Base-by-base conservation (phyloP, 306 rosid genomes). In the Lablab purpureus region DNA sequence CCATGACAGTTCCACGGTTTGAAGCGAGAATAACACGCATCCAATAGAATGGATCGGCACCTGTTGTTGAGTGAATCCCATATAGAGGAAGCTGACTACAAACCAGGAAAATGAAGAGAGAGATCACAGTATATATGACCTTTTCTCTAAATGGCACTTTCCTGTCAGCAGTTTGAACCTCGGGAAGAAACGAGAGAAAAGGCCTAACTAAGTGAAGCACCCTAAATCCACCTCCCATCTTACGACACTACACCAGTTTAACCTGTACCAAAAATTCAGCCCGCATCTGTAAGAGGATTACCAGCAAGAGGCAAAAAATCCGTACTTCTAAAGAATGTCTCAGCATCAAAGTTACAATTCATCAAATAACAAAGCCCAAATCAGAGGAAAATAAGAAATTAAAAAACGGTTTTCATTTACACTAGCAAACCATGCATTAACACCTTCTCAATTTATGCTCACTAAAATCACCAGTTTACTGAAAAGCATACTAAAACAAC, bases 1-100 rank as follows among this genome's bases (percentile, higher is more conserved):
- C 98, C 98, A 94, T 94, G 32, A 94, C 98, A 22, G 98, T 94
- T 65, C 98, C 98, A 30, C 97, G 94, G 67, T 89, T 94, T 1
- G 97, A 94, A 72, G 98, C 98, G 21, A 94, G 98, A 51, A 94
- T 94, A 50, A 89, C 96, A 79, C 97, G 94, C 97, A 94, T 94
- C 98, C 98, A 94, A 66, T 92, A 94, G 85, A 94, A 94, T 18
- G 98, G 97, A 90, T 94, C 98, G 0, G 98, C 97, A 17, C 97
- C 96, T 0, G 96, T 94, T 12, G 98, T 94, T 40, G 98, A 94
- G 87, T 94, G 98, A 45, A 94, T 94, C 50, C 97, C 98, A 90
- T 94, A 92, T 7, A 94, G 85, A 81, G 98, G 98, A 59, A 94
- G 96, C 87, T 92, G 98, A 75, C 98, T 94, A 75, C 98, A 94